Evolutionary conservation across 2,329 filamentous ascomycete genomes (phyloP), one percentile per base, ranked within the genome.

Genomic region (Fusarium domesticum): DNA sequence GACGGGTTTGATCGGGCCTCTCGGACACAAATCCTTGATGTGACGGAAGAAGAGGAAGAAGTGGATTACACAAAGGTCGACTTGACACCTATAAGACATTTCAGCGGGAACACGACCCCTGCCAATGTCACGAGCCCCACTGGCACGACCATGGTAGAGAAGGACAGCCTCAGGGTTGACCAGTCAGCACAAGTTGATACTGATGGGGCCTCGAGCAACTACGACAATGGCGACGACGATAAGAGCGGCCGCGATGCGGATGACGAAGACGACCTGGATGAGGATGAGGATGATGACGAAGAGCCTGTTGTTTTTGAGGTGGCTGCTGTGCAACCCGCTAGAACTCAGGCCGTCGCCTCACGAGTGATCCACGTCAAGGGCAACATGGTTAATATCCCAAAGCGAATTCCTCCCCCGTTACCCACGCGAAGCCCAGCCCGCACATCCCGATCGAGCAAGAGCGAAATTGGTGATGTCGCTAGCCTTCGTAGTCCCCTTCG

Each of bases 381-480:
- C 18, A 85, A 85, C 39, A 73, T 96, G 39, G 88, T 96, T 19
- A 90, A 82, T 35, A 95, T 96, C 46, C 83, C 87, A 11, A 95
- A 92, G 69, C 80, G 89, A 28, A 68, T 84, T 1, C 81, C 89
- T 1, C 90, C 91, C 2, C 83, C 87, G 7, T 76, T 96, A 11
- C 91, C 91, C 1, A 76, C 81, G 3, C 77, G 90, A 37, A 95
- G 87, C 61, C 85, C 89, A 1, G 83, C 83, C 65, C 55, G 88
- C 73, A 62, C 67, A 17, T 81, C 78, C 4, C 68, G 73, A 33
- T 71, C 68, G 3, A 73, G 72, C 55, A 76, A 70, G 61, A 63
- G 77, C 64, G 67, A 69, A 20, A 68, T 87, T 66, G 72, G 87
- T 69, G 64, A 92, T 70, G 64, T 87, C 3, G 58, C 64, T 53